Evolutionary conservation across 805 yeast genomes (phyloP), one percentile per base, ranked within the genome.

Genomic region (Candida germanica): DNA sequence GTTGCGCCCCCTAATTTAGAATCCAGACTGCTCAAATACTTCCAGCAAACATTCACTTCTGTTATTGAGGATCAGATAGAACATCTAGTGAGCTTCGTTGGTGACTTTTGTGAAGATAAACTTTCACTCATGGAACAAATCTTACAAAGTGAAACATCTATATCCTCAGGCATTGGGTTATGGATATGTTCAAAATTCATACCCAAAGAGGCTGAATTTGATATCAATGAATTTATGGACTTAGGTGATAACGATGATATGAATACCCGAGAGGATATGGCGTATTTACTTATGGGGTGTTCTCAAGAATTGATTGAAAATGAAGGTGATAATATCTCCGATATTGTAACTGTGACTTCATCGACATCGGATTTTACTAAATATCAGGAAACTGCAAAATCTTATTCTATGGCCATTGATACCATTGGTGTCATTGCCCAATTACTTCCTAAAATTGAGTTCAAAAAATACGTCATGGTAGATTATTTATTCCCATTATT

Each of bases 401-500:
- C 69, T 7, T 59, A 57, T 27, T 53, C 62, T 2, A 59, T 72
- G 9, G 68, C 81, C 0, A 41, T 79, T 4, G 71, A 69, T 33
- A 50, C 79, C 0, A 64, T 80, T 13, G 66, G 65, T 1, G 36
- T 39, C 1, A 45, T 64, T 3, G 48, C 69, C 0, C 40, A 34
- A 3, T 32, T 38, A 1, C 28, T 66, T 6, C 26, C 47, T 8
- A 48, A 54, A 25, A 53, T 43, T 2, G 66, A 61, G n/a, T 67
- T 64, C 35, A 60, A 56, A 39, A 49, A 70, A 26, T 65, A 66
- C 12, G 83, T 83, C 39, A 57, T 91, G 21, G 75, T 86, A 42
- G 94, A 87, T 42, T 69, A 73, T 38, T 54, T 93, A 6, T 86
- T 79, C 47, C 83, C 91, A 0, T 70, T 88, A 0, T 68, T 89